These are phyloP conservation scores for Beauveria varroae DNA, from an alignment of 2,329 filamentous ascomycete species.

Conservation along the genomic window DNA sequence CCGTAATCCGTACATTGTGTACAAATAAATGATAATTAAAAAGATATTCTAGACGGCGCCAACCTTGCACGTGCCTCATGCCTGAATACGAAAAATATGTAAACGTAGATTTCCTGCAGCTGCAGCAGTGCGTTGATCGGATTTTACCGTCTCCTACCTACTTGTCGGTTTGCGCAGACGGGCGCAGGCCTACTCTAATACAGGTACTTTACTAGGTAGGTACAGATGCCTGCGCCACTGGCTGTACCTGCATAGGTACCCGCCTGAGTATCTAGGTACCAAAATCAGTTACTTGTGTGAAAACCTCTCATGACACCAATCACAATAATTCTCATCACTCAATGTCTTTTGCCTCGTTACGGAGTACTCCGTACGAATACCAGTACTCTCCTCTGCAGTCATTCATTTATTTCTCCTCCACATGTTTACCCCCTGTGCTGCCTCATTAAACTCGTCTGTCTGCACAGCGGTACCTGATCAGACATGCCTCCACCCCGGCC, in stretches of 20 bases:
- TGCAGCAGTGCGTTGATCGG: neutral
- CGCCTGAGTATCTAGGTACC: neutral
- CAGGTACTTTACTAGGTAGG: no score
- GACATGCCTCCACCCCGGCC: neutral
- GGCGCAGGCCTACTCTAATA: no score
- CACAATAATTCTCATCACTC: neutral
- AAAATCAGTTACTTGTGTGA: neutral
- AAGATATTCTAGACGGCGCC: neutral
- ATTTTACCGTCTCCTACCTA: neutral
- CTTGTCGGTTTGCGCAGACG: neutral
- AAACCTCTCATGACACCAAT: no score
- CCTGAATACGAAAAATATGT: neutral
- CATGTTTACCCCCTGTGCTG: neutral
- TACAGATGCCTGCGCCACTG: neutral
- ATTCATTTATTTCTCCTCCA: neutral
- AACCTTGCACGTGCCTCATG: neutral
- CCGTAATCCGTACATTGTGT: no score
- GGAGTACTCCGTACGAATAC: no score
- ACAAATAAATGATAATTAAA: no score
- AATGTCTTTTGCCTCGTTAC: neutral
- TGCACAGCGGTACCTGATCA: neutral
- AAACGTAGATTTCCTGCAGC: neutral
- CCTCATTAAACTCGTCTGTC: conserved; percentile 5
- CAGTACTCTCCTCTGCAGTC: neutral
- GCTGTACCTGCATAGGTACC: neutral